These are phyloP conservation scores for Antrodiella citrinella DNA, from an alignment of 768 basidiomycete species.

Conservation along the genomic window DNA sequence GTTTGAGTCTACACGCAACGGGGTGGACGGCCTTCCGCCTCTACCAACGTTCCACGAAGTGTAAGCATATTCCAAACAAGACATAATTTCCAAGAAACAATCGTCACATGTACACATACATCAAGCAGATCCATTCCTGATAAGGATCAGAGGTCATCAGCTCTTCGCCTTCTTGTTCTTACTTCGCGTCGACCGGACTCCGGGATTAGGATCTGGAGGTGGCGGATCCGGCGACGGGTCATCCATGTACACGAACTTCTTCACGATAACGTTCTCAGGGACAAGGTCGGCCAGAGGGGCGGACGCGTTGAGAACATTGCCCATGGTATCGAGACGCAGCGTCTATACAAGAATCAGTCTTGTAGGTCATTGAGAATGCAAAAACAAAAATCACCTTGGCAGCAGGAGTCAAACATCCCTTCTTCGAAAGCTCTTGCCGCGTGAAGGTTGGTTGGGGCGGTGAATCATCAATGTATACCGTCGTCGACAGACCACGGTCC, in stretches of 20 bases:
- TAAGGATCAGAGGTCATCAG: constrained; percentile 6
- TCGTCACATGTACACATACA: neutral
- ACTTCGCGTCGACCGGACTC: constrained; percentile 41
- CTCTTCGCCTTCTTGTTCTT: constrained; percentile 21
- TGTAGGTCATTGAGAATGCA: neutral
- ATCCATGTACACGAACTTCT: constrained; percentile 76
- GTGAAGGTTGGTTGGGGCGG: constrained; percentile 40
- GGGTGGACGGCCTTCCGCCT: no score
- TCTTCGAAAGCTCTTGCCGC: constrained; percentile 33
- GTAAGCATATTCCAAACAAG: neutral
- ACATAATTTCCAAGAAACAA: neutral
- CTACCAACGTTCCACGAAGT: no score
- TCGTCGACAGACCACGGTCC: constrained; percentile 60
- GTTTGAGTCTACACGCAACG: no score
- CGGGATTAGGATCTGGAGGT: constrained; percentile 16
- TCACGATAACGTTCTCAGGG: constrained; percentile 60
- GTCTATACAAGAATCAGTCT: constrained; percentile 30
- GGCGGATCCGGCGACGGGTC: constrained; percentile 30
- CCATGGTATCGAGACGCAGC: constrained; percentile 58
- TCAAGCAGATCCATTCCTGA: constrained; percentile 4
- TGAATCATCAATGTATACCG: constrained; percentile 55
- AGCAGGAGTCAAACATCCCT: constrained; percentile 60
- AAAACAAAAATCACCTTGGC: constrained; percentile 47
- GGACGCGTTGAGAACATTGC: constrained; percentile 57
- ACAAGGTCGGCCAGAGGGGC: constrained; percentile 49